Conservation (phyloP, 768 basidiomycete genomes). For the Boletus edulis region DNA sequence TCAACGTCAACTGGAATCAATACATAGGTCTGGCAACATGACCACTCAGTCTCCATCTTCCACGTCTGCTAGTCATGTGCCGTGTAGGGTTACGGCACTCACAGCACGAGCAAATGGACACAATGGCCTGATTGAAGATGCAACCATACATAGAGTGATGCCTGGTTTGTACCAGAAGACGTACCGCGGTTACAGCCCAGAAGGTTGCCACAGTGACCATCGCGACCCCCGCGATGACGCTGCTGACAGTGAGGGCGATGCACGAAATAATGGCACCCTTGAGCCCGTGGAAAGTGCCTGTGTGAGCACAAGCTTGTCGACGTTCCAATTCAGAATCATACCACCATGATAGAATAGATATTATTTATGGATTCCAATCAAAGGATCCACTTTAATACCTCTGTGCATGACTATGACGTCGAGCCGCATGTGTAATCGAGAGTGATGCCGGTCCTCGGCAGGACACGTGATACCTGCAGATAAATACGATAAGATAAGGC, state of each 20-base stretch:
- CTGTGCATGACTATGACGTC: too few species aligned
- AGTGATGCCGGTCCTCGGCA: too few species aligned
- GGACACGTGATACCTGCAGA: too few species aligned
- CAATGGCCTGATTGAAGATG: not conserved
- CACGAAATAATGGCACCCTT: not conserved
- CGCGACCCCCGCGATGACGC: not conserved
- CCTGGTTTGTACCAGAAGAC: not conserved
- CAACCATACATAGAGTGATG: not conserved
- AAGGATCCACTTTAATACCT: too few species aligned
- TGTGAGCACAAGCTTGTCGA: not conserved
- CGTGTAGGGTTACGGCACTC: not conserved
- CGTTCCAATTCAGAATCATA: not conserved
- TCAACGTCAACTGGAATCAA: too few species aligned
- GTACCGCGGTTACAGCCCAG: not conserved
- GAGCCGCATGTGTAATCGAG: too few species aligned
- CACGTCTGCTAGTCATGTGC: too few species aligned
- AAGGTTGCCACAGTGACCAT: not conserved
- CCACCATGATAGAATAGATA: not conserved
- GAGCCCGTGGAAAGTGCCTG: too few species aligned
- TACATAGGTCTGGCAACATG: too few species aligned
- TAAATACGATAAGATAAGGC: too few species aligned
- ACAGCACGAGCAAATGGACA: not conserved
- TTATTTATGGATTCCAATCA: too few species aligned
- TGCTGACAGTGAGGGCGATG: not conserved
- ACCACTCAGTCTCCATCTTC: too few species aligned